Evolutionary conservation across 352 stramenopile species (phyloP), one percentile per base, ranked within the genome.

Genomic region (Peronospora tabacina): DNA sequence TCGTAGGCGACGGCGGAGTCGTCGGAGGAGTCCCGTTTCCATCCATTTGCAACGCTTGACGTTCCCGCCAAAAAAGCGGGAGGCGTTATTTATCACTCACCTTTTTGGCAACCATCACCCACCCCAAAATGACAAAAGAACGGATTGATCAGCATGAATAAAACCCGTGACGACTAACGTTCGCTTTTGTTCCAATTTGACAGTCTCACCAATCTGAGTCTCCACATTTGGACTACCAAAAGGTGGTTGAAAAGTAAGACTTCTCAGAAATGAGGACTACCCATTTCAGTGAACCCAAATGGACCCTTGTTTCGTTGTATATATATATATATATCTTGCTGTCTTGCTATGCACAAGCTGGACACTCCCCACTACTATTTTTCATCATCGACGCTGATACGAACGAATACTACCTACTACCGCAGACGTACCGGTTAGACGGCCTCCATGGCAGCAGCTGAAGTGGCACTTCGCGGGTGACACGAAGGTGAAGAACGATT

Each of bases 1-100:
- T 86, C 36, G 45, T 60, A 9, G 59, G 59, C 35, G 74, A 85
- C 11, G 78, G 78, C 20, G 79, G 79, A 34, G 79, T 87, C 7
- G 61, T 55, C 24, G 73, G 72, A 16, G 75, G 75, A 19, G 73
- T 75, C 22, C 62, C 66, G 26, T 61, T 61, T 16, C 60, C 53
- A 30, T 67, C 61, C 60, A 69, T 68, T 51, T 26, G 22, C 20
- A 22, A 22, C 4, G 4, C 22, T 26, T 26, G 22, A 26, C 22
- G 22, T 26, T 26, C 22, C 22, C 22, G 22, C 22, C 22, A 26
- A 26, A 26, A 26, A 26, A 22, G 19, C 1, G 19, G 19, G 19
- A 22, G 19, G 19, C 19, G n/a, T n/a, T n/a, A n/a, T n/a, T n/a
- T n/a, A n/a, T n/a, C n/a, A n/a, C n/a, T n/a, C n/a, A n/a, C n/a